These are phyloP conservation scores for Lavandula angustifolia DNA, from an alignment of 257 asterid genomes.

Conservation along the genomic window DNA sequence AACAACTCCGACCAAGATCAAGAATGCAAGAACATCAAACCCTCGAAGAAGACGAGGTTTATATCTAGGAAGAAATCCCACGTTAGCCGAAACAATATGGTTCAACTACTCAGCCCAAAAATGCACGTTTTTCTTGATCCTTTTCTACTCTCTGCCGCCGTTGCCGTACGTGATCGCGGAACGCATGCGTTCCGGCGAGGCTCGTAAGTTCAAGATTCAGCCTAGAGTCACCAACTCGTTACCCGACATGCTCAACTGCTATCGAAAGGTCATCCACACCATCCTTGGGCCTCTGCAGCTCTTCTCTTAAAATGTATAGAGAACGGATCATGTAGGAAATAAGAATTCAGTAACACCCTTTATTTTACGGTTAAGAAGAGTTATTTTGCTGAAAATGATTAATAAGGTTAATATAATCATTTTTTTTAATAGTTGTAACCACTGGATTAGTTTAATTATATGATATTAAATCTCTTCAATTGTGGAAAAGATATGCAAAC, in stretches of 20 bases:
- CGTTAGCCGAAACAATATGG: constrained; percentile 62
- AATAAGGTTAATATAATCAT: too few relatives aligned
- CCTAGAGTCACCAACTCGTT: constrained; percentile 52
- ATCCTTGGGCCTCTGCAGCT: constrained; percentile 66
- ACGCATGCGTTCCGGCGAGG: constrained; percentile 45
- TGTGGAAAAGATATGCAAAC: too few relatives aligned
- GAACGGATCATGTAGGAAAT: too few relatives aligned
- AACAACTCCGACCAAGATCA: not conserved
- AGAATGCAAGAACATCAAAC: constrained; percentile 58
- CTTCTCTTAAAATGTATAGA: constrained; percentile 35
- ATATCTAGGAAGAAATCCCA: constrained; percentile 60
- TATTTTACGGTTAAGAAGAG: too few relatives aligned
- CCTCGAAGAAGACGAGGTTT: constrained; percentile 52
- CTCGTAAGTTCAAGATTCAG: constrained; percentile 61
- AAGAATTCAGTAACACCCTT: too few relatives aligned
- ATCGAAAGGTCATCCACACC: constrained; percentile 46
- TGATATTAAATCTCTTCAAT: too few relatives aligned
- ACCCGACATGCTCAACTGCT: constrained; percentile 55
- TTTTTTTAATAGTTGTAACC: too few relatives aligned
- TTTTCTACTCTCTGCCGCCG: constrained; percentile 61
- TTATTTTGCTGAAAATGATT: too few relatives aligned
- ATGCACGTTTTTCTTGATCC: constrained; percentile 53
- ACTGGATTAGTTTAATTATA: too few relatives aligned
- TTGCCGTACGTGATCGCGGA: constrained; percentile 55
- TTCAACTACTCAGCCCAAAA: constrained; percentile 55